Evolutionary conservation across 1,284 basidiomycete species (phyloP).

Genomic region (Malassezia psittaci): DNA sequence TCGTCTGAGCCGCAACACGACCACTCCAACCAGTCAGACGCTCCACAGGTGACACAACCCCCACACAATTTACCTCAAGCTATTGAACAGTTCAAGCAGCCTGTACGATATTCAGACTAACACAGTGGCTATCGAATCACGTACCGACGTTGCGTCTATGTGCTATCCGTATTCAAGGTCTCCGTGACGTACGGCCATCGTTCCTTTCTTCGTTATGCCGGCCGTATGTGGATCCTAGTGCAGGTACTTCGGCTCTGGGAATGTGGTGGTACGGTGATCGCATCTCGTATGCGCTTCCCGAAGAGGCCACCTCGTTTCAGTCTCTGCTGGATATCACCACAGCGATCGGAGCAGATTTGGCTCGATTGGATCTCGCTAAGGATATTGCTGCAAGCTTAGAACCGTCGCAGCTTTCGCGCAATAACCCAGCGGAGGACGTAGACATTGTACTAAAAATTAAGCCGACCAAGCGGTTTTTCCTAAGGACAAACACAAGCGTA

Average conservation of each 20-base stretch:
- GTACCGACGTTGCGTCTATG: conserved; percentile 51
- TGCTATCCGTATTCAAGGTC: conserved; percentile 69
- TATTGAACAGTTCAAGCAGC: conserved; percentile 21
- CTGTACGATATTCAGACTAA: background rate
- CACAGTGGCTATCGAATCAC: conserved; percentile 3
- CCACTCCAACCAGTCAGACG: background rate
- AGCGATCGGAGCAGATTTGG: conserved; percentile 61
- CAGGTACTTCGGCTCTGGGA: conserved; percentile 24
- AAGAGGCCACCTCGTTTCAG: conserved; percentile 31
- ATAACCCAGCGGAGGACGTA: conserved; percentile 62
- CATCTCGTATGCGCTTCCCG: conserved; percentile 26
- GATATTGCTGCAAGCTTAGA: conserved; percentile 65
- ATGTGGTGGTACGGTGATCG: conserved; percentile 42
- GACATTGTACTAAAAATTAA: conserved; percentile 70
- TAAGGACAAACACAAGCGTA: conserved; percentile 81
- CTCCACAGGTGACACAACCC: background rate
- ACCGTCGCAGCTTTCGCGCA: conserved; percentile 53
- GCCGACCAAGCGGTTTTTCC: conserved; percentile 67
- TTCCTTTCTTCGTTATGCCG: conserved; percentile 70
- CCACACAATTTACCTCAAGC: conserved; percentile 30
- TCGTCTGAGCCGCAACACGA: background rate
- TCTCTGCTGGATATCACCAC: conserved; percentile 57
- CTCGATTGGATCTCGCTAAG: conserved; percentile 65
- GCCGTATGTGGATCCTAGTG: conserved; percentile 54
- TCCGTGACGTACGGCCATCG: conserved; percentile 61